phyloP scores from a whole-genome alignment of 139 green algal genomes.

The Chlamydomonas sphaeroides region DNA sequence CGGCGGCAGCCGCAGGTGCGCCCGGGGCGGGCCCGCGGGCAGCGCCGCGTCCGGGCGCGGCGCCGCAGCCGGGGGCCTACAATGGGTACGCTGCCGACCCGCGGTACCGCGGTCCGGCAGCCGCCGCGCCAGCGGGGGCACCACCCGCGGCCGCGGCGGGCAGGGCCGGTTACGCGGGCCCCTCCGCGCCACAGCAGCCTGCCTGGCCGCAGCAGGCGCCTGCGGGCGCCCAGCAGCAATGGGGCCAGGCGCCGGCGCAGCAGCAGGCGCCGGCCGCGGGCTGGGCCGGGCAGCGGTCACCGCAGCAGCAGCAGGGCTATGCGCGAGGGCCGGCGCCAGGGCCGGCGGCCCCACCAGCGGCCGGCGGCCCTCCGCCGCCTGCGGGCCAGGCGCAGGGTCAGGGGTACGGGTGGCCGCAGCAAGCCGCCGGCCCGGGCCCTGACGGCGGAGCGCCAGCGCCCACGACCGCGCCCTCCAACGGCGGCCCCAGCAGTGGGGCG shows the following conservation, averaged over 20 bases:
- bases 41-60: background rate
- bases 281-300: background rate
- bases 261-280: background rate
- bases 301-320: slow-evolving; percentile 28
- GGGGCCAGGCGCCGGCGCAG: background rate
- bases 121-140: background rate
- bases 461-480: background rate
- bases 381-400: background rate
- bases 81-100: background rate
- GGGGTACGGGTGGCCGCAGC: background rate
- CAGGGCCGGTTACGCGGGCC: background rate
- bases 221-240: background rate
- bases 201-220: slow-evolving; percentile 6
- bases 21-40: background rate
- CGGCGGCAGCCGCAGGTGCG: background rate
- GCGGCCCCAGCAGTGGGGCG: background rate
- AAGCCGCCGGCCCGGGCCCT: background rate
- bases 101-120: background rate
- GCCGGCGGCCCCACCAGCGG: too few relatives aligned
- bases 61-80: background rate
- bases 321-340: too few relatives aligned
- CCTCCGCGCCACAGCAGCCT: slow-evolving; percentile 15
- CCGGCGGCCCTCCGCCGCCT: too few relatives aligned
- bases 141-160: slow-evolving; percentile 28
- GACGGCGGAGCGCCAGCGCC: background rate